Percentiles rank a stretch among this genome's conserved stretches.
Conservation (phyloP, 768 basidiomycete species). For the Pulveroboletus sp. region DNA sequence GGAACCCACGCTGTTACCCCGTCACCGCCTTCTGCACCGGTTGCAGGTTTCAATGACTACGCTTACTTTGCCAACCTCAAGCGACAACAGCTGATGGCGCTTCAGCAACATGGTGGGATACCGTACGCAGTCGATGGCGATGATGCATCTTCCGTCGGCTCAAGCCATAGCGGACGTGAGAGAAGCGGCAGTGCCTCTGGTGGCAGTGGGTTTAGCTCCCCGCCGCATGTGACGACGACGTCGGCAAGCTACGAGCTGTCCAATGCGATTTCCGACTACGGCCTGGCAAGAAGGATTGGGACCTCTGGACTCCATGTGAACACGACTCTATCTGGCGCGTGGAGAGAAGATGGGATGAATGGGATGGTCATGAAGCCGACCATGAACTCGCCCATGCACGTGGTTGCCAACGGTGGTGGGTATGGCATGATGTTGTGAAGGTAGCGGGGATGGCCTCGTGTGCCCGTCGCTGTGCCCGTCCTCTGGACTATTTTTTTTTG, state of each 20-base stretch:
- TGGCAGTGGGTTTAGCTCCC: slow-evolving; percentile 31
- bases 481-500: slow-evolving; percentile 12
- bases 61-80: slow-evolving; percentile 23
- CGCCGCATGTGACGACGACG: slow-evolving; percentile 26
- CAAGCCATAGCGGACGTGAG: slow-evolving; percentile 31
- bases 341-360: slow-evolving; percentile 31
- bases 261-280: slow-evolving; percentile 27
- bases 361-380: slow-evolving; percentile 35
- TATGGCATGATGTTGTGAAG: slow-evolving; percentile 40
- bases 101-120: slow-evolving; percentile 27
- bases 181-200: slow-evolving; percentile 39
- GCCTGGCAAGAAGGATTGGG: slow-evolving; percentile 21
- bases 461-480: slow-evolving; percentile 8
- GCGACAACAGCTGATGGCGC: slow-evolving; percentile 30
- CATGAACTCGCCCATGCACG: slow-evolving; percentile 36
- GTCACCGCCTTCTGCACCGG: slow-evolving; percentile 8
- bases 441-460: slow-evolving; percentile 2
- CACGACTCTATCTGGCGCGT: slow-evolving; percentile 21
- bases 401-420: slow-evolving; percentile 36
- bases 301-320: slow-evolving; percentile 26
- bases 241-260: slow-evolving; percentile 37
- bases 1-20: slow-evolving; percentile 35
- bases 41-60: slow-evolving; percentile 20
- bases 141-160: slow-evolving; percentile 38
- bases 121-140: slow-evolving; percentile 35